phyloP scores from a whole-genome alignment of 176 grass and related monocot species.

The Ananas comosus region DNA sequence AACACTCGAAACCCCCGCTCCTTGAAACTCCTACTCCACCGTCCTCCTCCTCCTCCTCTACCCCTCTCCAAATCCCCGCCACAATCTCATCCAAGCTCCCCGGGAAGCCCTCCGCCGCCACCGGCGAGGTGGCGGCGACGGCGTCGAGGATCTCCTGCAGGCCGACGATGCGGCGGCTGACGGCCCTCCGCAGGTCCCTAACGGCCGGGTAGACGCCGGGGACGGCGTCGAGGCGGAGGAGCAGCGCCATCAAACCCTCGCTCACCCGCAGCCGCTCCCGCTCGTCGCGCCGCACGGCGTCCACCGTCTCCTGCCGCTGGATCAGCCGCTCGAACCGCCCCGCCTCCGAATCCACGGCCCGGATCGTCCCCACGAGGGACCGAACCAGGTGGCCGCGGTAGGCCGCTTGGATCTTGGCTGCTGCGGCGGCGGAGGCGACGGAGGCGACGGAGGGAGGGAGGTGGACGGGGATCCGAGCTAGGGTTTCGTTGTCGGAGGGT shows the following conservation, averaged over 20 bases:
- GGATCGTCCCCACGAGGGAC: slow-evolving; percentile 32
- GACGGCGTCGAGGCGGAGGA: slow-evolving; percentile 76
- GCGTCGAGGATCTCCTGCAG: slow-evolving; percentile 80
- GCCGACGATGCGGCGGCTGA: slow-evolving; percentile 57
- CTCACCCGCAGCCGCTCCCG: slow-evolving; percentile 57
- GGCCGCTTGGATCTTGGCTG: slow-evolving; percentile 61
- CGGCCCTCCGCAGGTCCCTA: slow-evolving; percentile 53
- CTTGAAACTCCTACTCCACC: slow-evolving; percentile 17
- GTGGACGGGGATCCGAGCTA: neutral
- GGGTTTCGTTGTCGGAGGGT: slow-evolving; percentile 3
- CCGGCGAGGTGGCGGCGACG: slow-evolving; percentile 23
- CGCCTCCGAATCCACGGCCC: slow-evolving; percentile 50
- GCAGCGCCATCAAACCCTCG: slow-evolving; percentile 73
- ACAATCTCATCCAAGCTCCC: slow-evolving; percentile 53
- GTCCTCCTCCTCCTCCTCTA: slow-evolving; percentile 18
- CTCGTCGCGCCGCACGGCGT: slow-evolving; percentile 60
- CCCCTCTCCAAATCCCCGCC: slow-evolving; percentile 31
- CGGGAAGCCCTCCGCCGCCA: slow-evolving; percentile 37
- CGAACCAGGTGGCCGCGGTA: slow-evolving; percentile 53
- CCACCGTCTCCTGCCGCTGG: slow-evolving; percentile 77
- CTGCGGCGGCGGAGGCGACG: slow-evolving; percentile 22
- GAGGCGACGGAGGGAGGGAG: slow-evolving; percentile 8
- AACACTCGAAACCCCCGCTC: slow-evolving; percentile 1
- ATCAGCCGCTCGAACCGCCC: slow-evolving; percentile 55
- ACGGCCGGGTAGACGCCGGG: slow-evolving; percentile 68